These are phyloP conservation scores for Yarrowia porcina DNA, from an alignment of 805 yeast species.

Conservation along the genomic window DNA sequence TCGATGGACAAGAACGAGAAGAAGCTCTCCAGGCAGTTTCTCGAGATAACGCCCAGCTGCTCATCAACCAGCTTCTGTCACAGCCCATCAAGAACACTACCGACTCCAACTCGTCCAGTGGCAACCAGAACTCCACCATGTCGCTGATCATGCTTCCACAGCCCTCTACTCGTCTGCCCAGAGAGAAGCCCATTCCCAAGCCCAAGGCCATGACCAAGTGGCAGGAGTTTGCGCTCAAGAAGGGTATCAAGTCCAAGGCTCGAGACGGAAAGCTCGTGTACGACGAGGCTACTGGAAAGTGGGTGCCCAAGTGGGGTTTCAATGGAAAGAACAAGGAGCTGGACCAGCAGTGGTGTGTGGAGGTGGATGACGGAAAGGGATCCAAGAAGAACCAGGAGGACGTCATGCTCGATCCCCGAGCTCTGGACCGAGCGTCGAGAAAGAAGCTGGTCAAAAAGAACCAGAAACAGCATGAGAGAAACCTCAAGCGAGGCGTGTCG, in stretches of 20 bases:
- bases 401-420: slow-evolving; percentile 84
- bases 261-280: slow-evolving; percentile 84
- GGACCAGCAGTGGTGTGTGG: slow-evolving; percentile 94
- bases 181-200: slow-evolving; percentile 95
- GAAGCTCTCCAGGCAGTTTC: slow-evolving; percentile 60
- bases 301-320: slow-evolving; percentile 99
- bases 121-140: slow-evolving; percentile 60
- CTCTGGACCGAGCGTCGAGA: slow-evolving; percentile 75
- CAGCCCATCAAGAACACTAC: slow-evolving; percentile 87
- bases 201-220: slow-evolving; percentile 90
- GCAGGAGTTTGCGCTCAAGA: slow-evolving; percentile 94
- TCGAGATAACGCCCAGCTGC: slow-evolving; percentile 88
- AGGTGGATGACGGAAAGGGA: slow-evolving; percentile 70
- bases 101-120: slow-evolving; percentile 58
- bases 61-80: slow-evolving; percentile 85
- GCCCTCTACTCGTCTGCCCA: slow-evolving; percentile 75
- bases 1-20: slow-evolving; percentile 57
- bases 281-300: slow-evolving; percentile 85
- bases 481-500: slow-evolving; percentile 40
- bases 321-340: slow-evolving; percentile 84
- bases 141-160: slow-evolving; percentile 82
- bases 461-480: slow-evolving; percentile 78
- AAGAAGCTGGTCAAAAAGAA: slow-evolving; percentile 82
- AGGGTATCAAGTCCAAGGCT: slow-evolving; percentile 88
- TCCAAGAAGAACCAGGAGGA: slow-evolving; percentile 37